Evolutionary conservation across 805 yeast species (phyloP).

Genomic region (Candida pseudoglaebosa): DNA sequence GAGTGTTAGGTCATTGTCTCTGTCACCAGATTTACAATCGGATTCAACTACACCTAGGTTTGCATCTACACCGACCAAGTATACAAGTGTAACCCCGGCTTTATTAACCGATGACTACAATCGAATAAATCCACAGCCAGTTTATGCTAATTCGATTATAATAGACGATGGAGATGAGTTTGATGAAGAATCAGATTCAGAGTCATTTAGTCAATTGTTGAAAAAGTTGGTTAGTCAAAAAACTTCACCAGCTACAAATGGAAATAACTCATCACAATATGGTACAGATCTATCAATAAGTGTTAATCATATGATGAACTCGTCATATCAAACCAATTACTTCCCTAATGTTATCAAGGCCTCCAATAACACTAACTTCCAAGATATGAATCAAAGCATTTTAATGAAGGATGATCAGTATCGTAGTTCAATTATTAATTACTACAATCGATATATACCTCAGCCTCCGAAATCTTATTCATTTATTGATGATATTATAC

Average conservation of each 20-base stretch:
- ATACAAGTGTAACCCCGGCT: background rate
- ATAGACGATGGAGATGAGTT: slow-evolving; percentile 5
- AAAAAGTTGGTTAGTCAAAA: slow-evolving; percentile 2
- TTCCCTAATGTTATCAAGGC: background rate
- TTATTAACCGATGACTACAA: slow-evolving; percentile 8
- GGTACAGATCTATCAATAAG: slow-evolving; percentile 10
- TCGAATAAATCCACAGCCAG: background rate
- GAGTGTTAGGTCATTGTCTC: no score
- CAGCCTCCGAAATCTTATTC: slow-evolving; percentile 10
- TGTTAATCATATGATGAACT: background rate
- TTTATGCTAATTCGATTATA: slow-evolving; percentile 7
- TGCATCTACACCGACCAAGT: slow-evolving; percentile 1
- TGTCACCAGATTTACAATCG: no score
- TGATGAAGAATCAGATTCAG: background rate
- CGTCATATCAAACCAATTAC: background rate
- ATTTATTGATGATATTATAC: slow-evolving; percentile 9
- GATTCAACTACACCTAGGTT: no score
- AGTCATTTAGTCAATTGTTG: background rate
- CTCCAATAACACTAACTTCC: background rate
- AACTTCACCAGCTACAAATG: background rate
- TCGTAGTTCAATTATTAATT: slow-evolving; percentile 8
- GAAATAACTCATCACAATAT: slow-evolving; percentile 8
- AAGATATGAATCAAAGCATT: background rate
- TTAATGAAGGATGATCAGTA: slow-evolving; percentile 2
- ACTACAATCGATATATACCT: slow-evolving; percentile 8